Percentiles rank a stretch among this genome's conserved stretches.
Conservation (phyloP, 306 rosid species). For the Fragaria nilgerrensis region DNA sequence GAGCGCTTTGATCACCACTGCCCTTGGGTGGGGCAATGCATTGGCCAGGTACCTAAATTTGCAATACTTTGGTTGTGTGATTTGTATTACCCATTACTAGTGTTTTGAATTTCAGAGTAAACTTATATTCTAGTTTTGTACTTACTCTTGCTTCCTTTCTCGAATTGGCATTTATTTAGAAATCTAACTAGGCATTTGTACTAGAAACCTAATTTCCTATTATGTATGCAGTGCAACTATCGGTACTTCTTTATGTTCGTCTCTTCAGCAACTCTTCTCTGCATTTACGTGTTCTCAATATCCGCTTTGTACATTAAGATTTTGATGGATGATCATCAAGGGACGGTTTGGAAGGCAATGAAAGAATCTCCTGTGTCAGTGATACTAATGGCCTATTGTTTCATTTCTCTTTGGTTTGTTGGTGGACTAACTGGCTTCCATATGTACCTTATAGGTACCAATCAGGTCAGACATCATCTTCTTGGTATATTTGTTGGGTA, state of each 20-base stretch:
- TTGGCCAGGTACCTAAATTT: conserved; percentile 70
- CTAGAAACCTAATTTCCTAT: conserved; percentile 16
- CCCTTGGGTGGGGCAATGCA: conserved; percentile 99
- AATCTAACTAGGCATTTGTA: conserved; percentile 7
- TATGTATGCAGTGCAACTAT: conserved; percentile 74
- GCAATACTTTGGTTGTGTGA: neutral
- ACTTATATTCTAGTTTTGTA: conserved; percentile 5
- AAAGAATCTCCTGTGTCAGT: conserved; percentile 86
- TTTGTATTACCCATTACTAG: conserved; percentile 9
- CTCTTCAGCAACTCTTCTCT: conserved; percentile 85
- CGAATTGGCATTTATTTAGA: neutral
- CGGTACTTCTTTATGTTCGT: conserved; percentile 86
- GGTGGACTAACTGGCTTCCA: conserved; percentile 96
- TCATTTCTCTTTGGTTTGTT: conserved; percentile 86
- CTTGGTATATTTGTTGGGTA: conserved; percentile 25
- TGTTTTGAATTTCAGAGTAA: neutral
- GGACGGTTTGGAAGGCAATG: conserved; percentile 88
- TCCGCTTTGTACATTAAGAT: conserved; percentile 84
- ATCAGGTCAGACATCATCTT: conserved; percentile 62
- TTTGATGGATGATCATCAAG: conserved; percentile 55
- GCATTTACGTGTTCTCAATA: conserved; percentile 75
- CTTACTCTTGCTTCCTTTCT: conserved; percentile 23
- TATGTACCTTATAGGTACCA: conserved; percentile 78
- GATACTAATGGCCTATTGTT: conserved; percentile 77
- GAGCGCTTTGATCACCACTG: conserved; percentile 97